Evolutionary conservation across 306 rosid genomes (phyloP).

Genomic region (Gynostemma pentaphyllum): DNA sequence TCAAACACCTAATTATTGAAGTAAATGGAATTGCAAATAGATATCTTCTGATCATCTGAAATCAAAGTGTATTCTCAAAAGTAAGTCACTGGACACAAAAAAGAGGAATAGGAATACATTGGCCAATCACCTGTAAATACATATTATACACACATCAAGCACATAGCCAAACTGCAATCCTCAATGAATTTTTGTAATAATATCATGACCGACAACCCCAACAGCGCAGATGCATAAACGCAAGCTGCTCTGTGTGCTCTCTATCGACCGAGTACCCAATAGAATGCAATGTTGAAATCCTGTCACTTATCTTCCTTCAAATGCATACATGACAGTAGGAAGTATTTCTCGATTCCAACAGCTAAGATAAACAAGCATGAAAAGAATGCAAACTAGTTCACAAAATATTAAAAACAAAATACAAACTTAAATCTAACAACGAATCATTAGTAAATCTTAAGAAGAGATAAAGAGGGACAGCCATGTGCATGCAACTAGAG

Average conservation of each 20-base stretch:
- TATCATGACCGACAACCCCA: not conserved
- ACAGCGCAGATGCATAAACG: not conserved
- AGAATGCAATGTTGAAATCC: not conserved
- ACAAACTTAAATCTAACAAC: slow-evolving; percentile 1
- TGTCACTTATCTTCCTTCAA: not conserved
- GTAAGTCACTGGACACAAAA: not conserved
- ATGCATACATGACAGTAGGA: slow-evolving; percentile 3
- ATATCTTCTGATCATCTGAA: not conserved
- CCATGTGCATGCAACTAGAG: slow-evolving; percentile 7
- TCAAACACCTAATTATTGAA: not conserved
- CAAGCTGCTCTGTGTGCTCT: not conserved
- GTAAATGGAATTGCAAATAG: not conserved
- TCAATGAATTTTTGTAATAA: not conserved
- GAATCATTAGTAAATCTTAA: not conserved
- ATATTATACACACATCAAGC: not conserved
- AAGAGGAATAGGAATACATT: not conserved
- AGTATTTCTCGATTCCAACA: slow-evolving; percentile 3
- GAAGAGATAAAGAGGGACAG: not conserved
- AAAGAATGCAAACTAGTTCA: not conserved
- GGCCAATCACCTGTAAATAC: not conserved
- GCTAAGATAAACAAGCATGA: not conserved
- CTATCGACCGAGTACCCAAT: not conserved
- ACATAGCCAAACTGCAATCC: not conserved
- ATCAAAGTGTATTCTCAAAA: not conserved
- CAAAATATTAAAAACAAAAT: not conserved